Conservation (phyloP, 2,329 filamentous ascomycete species). For the Hymenotorrendiella dingleyae region DNA sequence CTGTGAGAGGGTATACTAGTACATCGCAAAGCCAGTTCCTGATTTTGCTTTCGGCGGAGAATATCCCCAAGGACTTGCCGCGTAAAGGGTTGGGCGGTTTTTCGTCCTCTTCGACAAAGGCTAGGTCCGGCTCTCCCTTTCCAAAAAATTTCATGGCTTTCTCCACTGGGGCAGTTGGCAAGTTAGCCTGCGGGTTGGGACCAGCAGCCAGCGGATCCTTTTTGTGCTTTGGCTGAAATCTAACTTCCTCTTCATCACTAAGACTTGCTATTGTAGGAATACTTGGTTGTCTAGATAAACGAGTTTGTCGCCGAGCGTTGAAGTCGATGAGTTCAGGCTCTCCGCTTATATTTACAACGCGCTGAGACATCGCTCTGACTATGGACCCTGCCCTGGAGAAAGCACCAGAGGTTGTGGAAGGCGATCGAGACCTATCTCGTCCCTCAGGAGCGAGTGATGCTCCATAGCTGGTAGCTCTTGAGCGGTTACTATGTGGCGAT, state of each 20-base stretch:
- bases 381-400: conserved; percentile 68
- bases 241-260: conserved; percentile 20
- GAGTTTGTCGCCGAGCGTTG: conserved; percentile 32
- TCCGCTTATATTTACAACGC: conserved; percentile 95
- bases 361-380: conserved; percentile 84
- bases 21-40: conserved; percentile 73
- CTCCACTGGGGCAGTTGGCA: conserved; percentile 26
- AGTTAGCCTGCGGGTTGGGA: conserved; percentile 16
- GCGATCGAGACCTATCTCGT: conserved; percentile 44
- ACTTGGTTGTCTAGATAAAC: conserved; percentile 9
- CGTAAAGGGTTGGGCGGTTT: conserved; percentile 68
- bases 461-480: conserved; percentile 52
- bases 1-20: conserved; percentile 78
- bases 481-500: conserved; percentile 31
- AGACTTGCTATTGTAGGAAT: conserved; percentile 15
- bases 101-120: conserved; percentile 19
- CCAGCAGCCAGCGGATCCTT: conserved; percentile 31
- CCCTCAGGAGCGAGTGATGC: conserved; percentile 47
- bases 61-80: conserved; percentile 80
- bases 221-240: conserved; percentile 23
- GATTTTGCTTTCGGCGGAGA: conserved; percentile 70
- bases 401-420: conserved; percentile 59
- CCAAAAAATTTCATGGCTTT: conserved; percentile 26
- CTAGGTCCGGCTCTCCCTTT: conserved; percentile 13
- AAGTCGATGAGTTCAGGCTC: conserved; percentile 80